These are phyloP conservation scores for Colletotrichum noveboracense DNA, from an alignment of 2,329 filamentous ascomycete genomes.

Conservation along the genomic window DNA sequence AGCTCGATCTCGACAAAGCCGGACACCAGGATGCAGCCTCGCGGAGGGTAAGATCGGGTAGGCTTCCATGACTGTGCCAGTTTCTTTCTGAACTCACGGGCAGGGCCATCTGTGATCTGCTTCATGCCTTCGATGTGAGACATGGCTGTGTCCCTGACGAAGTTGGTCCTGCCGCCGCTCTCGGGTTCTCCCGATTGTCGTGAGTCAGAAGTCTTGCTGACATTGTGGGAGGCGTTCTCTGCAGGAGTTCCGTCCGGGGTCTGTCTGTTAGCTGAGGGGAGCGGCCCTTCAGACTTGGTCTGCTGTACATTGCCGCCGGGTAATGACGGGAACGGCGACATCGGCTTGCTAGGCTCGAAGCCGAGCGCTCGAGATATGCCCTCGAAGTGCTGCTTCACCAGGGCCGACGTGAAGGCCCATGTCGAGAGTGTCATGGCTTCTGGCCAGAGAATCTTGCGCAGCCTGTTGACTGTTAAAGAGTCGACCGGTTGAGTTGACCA, in stretches of 20 bases:
- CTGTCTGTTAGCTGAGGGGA: slow-evolving; percentile 14
- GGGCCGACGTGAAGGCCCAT: slow-evolving; percentile 56
- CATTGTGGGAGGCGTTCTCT: slow-evolving; percentile 5
- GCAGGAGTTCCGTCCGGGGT: slow-evolving; percentile 20
- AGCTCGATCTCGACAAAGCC: slow-evolving; percentile 61
- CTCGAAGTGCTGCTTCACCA: slow-evolving; percentile 49
- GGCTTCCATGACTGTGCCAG: slow-evolving; percentile 49
- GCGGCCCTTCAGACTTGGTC: slow-evolving; percentile 2
- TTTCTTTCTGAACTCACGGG: slow-evolving; percentile 18
- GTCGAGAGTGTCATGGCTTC: slow-evolving; percentile 53
- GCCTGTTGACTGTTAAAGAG: slow-evolving; percentile 45
- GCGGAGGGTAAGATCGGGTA: slow-evolving; percentile 46
- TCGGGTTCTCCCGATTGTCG: background rate
- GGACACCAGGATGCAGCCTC: slow-evolving; percentile 57
- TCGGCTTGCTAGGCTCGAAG: slow-evolving; percentile 31
- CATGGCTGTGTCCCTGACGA: slow-evolving; percentile 22
- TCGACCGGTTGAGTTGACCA: slow-evolving; percentile 56
- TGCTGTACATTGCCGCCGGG: background rate
- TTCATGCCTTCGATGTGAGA: slow-evolving; percentile 20
- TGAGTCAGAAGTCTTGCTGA: slow-evolving; percentile 5
- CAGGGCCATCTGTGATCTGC: slow-evolving; percentile 19
- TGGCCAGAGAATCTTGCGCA: slow-evolving; percentile 59
- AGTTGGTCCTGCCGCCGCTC: slow-evolving; percentile 23
- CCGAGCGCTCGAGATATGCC: slow-evolving; percentile 53
- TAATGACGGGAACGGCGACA: background rate